Percentiles rank a stretch among this genome's conserved stretches.
These are phyloP conservation scores for Termitomyces sp. DNA, from an alignment of 768 basidiomycete species.

Conservation along the genomic window DNA sequence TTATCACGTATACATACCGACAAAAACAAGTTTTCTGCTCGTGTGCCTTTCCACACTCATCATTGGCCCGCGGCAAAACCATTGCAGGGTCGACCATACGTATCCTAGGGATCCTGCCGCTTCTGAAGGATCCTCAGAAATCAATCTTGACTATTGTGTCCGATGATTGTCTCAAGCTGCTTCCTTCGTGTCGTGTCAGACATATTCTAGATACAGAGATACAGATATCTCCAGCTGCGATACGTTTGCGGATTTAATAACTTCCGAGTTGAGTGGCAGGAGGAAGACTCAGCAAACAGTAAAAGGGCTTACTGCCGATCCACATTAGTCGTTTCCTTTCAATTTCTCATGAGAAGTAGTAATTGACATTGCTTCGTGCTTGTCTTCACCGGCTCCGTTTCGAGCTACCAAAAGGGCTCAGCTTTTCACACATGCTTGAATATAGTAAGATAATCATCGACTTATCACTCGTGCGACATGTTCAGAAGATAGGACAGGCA, in stretches of 20 bases:
- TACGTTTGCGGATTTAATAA: not conserved
- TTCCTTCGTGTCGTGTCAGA: not conserved
- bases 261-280: not conserved
- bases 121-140: not conserved
- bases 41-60: conserved; percentile 6
- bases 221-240: not conserved
- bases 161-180: not conserved
- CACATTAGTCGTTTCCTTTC: not conserved
- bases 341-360: not conserved
- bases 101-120: not conserved
- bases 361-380: not conserved
- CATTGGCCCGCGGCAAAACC: conserved; percentile 1
- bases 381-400: not conserved
- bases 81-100: not conserved
- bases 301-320: not conserved
- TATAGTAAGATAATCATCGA: not conserved
- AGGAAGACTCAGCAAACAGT: not conserved
- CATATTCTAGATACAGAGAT: not conserved
- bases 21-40: conserved; percentile 2
- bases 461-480: not conserved
- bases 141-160: not conserved
- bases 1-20: not conserved
- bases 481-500: not conserved
- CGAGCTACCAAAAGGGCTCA: not conserved
- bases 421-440: not conserved